Evolutionary conservation across 2,329 filamentous ascomycete species (phyloP), one percentile per base, ranked within the genome.

Genomic region (Seiridium cupressi): DNA sequence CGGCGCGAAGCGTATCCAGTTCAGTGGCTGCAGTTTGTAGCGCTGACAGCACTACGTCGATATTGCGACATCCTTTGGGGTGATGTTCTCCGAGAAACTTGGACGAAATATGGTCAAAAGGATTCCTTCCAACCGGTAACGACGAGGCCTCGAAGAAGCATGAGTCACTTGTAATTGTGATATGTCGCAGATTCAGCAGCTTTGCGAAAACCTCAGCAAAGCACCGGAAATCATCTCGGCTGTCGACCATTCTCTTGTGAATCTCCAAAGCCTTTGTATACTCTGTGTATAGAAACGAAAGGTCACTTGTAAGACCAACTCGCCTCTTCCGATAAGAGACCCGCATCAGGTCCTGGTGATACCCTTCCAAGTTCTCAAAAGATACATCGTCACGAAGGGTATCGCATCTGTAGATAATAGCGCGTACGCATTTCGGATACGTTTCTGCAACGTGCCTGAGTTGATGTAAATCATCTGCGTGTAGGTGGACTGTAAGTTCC

Each of bases 401-500:
- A 7, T 62, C 61, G 44, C 32, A 65, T 48, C 65, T 61, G 44
- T 70, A 71, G 31, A 66, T 63, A 42, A 72, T 48, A 2, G 69
- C 69, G 59, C 64, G 2, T 66, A 68, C 38, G 68, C 62, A 13
- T 65, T 60, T 48, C 64, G 68, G 55, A 48, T 57, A 57, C 18
- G 69, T 62, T 34, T 66, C 56, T 13, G 69, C 67, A 61, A 72
- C 68, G 46, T 48, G 55, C 11, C 61, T 56, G 18, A 72, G 57
- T 44, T 66, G 64, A 4, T 66, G 61, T 10, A 72, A 57, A 42
- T 71, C 69, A 11, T 59, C 54, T 26, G 66, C 26, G 61, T 73
- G 54, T 57, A 73, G 42, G 51, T 65, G 62, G 64, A 73, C 59
- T 11, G 63, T 62, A 63, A 74, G 51, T 49, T 76, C 44, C 65